A percentile compares a stretch with the other conserved stretches of the same genome.
phyloP scores from a whole-genome alignment of 768 basidiomycete species.

The Tephrocybe sp. region DNA sequence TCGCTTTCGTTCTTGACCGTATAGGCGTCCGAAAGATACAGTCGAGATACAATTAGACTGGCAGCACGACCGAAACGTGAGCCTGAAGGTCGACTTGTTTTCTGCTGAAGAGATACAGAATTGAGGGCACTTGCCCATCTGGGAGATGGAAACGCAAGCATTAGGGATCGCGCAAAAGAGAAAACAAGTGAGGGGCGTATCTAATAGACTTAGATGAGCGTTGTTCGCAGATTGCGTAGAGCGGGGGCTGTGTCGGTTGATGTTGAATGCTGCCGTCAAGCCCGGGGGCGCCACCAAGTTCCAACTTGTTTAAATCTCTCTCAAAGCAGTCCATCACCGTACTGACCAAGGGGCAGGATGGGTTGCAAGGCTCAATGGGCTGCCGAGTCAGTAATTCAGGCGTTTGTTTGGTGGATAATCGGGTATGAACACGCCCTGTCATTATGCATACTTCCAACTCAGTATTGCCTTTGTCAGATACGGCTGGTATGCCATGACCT shows the following conservation, averaged over 20 bases:
- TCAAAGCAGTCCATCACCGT: too few relatives aligned
- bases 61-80: constrained; percentile 21
- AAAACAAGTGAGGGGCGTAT: too few relatives aligned
- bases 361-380: constrained; percentile 5
- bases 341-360: not conserved
- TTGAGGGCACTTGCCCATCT: constrained; percentile 22
- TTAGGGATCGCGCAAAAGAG: constrained; percentile 8
- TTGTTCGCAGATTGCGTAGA: too few relatives aligned
- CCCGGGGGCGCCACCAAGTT: too few relatives aligned
- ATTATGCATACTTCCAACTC: not conserved
- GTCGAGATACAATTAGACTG: constrained; percentile 41
- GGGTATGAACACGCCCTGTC: constrained; percentile 15
- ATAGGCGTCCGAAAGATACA: constrained; percentile 65
- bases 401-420: constrained; percentile 23
- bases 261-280: too few relatives aligned
- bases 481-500: constrained; percentile 33
- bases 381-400: constrained; percentile 21
- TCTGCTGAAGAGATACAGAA: constrained; percentile 15
- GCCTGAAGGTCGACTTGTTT: constrained; percentile 9
- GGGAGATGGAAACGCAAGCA: constrained; percentile 35
- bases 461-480: constrained; percentile 21
- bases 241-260: too few relatives aligned
- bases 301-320: too few relatives aligned
- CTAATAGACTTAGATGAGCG: too few relatives aligned
- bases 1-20: constrained; percentile 51